A percentile compares a stretch with the other conserved stretches of the same genome.
Conservation (phyloP, 306 rosid species). For the Fragaria iinumae region DNA sequence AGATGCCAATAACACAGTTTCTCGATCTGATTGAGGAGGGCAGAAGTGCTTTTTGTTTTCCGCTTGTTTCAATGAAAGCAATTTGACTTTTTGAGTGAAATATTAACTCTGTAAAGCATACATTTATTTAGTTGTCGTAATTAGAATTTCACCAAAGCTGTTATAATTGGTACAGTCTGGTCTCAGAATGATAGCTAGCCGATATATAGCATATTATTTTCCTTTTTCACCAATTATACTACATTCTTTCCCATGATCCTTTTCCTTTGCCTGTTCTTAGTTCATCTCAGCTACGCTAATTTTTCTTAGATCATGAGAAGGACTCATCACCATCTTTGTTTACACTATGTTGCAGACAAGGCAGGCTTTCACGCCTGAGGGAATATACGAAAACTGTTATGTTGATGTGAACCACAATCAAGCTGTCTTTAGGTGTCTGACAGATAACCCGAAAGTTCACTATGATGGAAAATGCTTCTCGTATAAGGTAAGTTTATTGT, state of each 20-base stretch:
- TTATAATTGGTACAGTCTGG: background rate
- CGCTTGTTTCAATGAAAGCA: background rate
- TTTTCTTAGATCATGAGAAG: background rate
- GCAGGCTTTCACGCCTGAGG: constrained; percentile 70
- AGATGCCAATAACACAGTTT: background rate
- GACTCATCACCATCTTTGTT: background rate
- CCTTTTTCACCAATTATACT: background rate
- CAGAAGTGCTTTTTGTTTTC: background rate
- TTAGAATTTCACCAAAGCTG: background rate
- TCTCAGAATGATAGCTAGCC: background rate
- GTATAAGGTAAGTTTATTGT: constrained; percentile 61
- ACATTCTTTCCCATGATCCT: background rate
- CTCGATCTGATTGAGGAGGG: background rate
- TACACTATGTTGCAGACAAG: constrained; percentile 58
- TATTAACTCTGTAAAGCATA: background rate
- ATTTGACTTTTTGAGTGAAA: background rate
- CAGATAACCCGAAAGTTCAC: constrained; percentile 74
- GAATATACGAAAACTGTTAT: constrained; percentile 71
- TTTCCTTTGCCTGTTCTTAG: background rate
- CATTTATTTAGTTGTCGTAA: background rate
- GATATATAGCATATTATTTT: background rate
- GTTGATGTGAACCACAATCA: constrained; percentile 77
- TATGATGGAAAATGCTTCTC: constrained; percentile 81
- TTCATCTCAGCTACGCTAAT: background rate
- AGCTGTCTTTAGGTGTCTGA: constrained; percentile 75